Evolutionary conservation across 2,329 filamentous ascomycete species (phyloP), one percentile per base, ranked within the genome.

Genomic region (Penicillium sp.): DNA sequence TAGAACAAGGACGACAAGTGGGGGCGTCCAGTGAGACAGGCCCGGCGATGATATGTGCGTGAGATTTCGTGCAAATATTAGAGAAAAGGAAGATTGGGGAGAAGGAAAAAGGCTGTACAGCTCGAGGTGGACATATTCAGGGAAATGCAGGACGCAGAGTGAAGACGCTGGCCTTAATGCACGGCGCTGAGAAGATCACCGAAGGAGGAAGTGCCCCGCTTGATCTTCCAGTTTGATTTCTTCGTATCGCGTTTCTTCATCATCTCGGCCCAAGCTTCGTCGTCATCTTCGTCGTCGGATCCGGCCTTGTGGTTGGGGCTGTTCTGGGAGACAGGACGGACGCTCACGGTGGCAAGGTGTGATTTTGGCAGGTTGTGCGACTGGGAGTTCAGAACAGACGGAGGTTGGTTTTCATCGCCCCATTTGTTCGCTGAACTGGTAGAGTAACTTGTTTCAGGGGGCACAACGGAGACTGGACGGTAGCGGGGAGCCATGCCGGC

Each of bases 401-500:
- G 58, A 54, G 63, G 68, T 21, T 59, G 65, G 45, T 73, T 71
- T 49, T 75, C 71, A 49, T 75, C 64, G 14, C 66, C 68, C 71
- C 73, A 78, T 34, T 69, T 72, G n/a, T 70, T 63, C 2, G 65
- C 64, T 2, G 70, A 60, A 8, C 70, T 71, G 24, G 71, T 68
- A 7, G 68, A 65, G 3, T 74, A 55, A 5, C 65, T 65, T 4
- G 61, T 59, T 6, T 75, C 71, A 9, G 72, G 68, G 7, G 78
- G 79, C 51, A 82, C 78, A 40, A 88, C 87, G 0, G 90, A 92
- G 1, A 97, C 93, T 1, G 94, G 92, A 43, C 94, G 85, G 75
- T 99, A 99, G 43, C 94, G 86, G 31, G 91, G 88, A 8, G 94
- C 92, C 49, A 96, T 82, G 14, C 94, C 94, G 57, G 97, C 80